Evolutionary conservation across 495 filamentous ascomycete genomes (phyloP).

Genomic region (Aspergillus mulundensis): DNA sequence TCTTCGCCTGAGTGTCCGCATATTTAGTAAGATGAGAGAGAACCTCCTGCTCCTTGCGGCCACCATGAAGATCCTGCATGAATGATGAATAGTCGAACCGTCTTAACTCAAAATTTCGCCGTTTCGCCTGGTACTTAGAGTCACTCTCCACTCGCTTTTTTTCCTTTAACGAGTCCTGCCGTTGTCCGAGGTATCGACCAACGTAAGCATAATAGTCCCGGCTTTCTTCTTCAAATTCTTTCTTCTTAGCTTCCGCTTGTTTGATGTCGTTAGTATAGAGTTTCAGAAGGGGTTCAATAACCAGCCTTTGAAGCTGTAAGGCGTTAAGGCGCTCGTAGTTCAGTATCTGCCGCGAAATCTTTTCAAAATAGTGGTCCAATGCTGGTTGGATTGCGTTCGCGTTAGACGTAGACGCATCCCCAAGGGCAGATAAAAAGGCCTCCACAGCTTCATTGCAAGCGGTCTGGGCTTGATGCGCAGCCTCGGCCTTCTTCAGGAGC

Average conservation of each 20-base stretch:
- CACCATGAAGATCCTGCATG: slow-evolving; percentile 97
- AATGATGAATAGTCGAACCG: slow-evolving; percentile 99
- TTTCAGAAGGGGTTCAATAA: slow-evolving; percentile 89
- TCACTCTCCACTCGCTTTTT: slow-evolving; percentile 95
- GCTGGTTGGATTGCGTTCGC: slow-evolving; percentile 93
- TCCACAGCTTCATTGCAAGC: slow-evolving; percentile 80
- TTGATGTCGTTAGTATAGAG: slow-evolving; percentile 96
- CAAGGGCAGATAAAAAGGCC: slow-evolving; percentile 80
- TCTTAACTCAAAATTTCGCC: slow-evolving; percentile 91
- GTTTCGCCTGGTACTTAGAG: slow-evolving; percentile 91
- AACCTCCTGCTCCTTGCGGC: slow-evolving; percentile 95
- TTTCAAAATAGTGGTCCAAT: slow-evolving; percentile 96
- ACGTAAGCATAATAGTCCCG: slow-evolving; percentile 96
- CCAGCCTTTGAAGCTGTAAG: slow-evolving; percentile 77
- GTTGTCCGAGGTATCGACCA: slow-evolving; percentile 87
- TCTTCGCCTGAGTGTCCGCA: slow-evolving; percentile 83
- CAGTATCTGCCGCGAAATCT: slow-evolving; percentile 88
- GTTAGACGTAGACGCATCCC: slow-evolving; percentile 85
- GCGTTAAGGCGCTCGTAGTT: slow-evolving; percentile 82
- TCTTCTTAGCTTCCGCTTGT: slow-evolving; percentile 93
- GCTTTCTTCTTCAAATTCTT: slow-evolving; percentile 97
- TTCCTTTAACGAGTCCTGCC: slow-evolving; percentile 92
- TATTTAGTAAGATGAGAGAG: slow-evolving; percentile 93
- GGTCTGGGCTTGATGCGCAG: slow-evolving; percentile 72
- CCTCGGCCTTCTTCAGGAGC: slow-evolving; percentile 84